Evolutionary conservation across 108 stramenopile genomes (phyloP).

Genomic region (Stephanodiscus minutulus): DNA sequence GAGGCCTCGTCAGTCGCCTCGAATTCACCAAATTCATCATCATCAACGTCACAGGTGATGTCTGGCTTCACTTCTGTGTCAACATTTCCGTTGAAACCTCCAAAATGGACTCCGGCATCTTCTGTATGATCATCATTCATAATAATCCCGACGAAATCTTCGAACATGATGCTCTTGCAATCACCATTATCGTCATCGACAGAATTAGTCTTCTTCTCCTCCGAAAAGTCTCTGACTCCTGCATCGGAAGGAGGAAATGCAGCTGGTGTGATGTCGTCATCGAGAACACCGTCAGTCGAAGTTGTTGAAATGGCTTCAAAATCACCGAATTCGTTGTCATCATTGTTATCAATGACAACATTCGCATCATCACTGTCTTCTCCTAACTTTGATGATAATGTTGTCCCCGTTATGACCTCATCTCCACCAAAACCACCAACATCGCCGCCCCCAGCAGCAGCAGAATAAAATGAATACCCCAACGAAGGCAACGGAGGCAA

Average conservation of each 20-base stretch:
- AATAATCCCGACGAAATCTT: too few relatives aligned
- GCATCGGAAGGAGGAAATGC: not conserved
- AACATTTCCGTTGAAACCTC: slow-evolving; percentile 18
- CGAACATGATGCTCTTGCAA: not conserved
- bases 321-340: slow-evolving; percentile 29
- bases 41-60: slow-evolving; percentile 11
- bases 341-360: slow-evolving; percentile 10
- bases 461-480: slow-evolving; percentile 1
- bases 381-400: slow-evolving; percentile 28
- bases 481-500: slow-evolving; percentile 35
- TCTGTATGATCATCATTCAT: not conserved
- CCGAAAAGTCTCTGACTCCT: not conserved
- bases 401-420: not conserved
- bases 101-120: slow-evolving; percentile 16
- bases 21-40: slow-evolving; percentile 56
- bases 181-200: not conserved
- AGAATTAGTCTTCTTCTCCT: slow-evolving; percentile 1
- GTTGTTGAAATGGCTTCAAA: slow-evolving; percentile 3
- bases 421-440: not conserved
- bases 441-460: not conserved
- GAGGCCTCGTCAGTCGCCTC: slow-evolving; percentile 7
- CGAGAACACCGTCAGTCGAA: not conserved
- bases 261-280: not conserved
- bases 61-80: not conserved
- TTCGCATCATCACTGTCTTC: slow-evolving; percentile 13